These are phyloP conservation scores for Jimgerdemannia flammicorona DNA, from an alignment of 192 early-diverging fungal species.

Conservation along the genomic window DNA sequence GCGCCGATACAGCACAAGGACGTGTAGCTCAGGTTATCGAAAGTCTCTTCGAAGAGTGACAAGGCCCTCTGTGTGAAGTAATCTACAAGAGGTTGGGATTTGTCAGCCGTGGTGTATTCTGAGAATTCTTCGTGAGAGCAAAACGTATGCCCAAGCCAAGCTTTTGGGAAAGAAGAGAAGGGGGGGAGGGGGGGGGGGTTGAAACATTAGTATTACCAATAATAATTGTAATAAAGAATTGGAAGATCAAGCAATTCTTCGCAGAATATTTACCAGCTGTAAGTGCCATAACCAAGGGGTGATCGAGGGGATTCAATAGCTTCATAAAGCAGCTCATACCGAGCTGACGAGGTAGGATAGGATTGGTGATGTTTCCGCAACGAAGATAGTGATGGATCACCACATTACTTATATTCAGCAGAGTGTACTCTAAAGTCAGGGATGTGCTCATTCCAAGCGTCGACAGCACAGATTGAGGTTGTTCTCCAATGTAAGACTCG, in stretches of 20 bases:
- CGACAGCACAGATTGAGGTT: no score
- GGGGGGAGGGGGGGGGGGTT: not conserved
- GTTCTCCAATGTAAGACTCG: no score
- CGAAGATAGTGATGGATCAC: not conserved
- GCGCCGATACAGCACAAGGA: conserved; percentile 9
- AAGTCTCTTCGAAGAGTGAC: conserved; percentile 14
- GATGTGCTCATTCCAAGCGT: not conserved
- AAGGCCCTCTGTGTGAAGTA: conserved; percentile 11
- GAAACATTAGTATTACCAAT: not conserved
- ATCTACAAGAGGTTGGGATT: conserved; percentile 3
- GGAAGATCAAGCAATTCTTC: no score
- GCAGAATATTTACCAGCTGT: not conserved
- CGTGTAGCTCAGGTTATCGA: conserved; percentile 7
- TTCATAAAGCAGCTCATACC: not conserved
- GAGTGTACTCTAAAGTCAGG: not conserved
- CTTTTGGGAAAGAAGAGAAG: not conserved
- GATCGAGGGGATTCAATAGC: not conserved
- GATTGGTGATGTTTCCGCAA: not conserved
- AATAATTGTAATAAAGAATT: not conserved
- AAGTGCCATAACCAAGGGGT: not conserved
- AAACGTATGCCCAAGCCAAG: conserved; percentile 12
- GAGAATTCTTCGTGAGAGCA: not conserved
- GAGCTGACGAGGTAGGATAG: not conserved
- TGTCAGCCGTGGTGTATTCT: not conserved
- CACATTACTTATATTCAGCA: not conserved